Evolutionary conservation across 2,329 filamentous ascomycete species (phyloP), one percentile per base, ranked within the genome.

Genomic region (Alternaria rosae): DNA sequence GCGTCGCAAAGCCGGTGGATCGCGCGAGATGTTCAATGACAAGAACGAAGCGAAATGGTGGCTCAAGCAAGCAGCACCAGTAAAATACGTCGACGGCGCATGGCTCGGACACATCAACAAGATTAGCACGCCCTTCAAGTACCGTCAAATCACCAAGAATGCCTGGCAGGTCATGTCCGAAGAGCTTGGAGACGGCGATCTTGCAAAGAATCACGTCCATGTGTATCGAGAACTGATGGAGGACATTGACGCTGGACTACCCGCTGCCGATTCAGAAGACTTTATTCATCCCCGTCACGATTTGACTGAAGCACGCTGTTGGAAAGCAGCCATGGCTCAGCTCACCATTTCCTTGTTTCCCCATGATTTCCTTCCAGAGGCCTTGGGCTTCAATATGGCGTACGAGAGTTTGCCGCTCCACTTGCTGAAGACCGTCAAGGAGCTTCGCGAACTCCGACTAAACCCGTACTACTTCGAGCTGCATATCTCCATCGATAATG

Each of bases 401-500:
- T 85, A 81, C 56, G 84, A 86, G 65, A 69, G 71, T 26, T 54
- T 84, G 13, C 76, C 80, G 2, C 63, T 82, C 17, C 78, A 81
- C 54, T 75, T 80, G 1, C 64, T 84, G 58, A 76, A 76, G 44
- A 79, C 79, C 0, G 72, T 78, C 6, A 77, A 81, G 38, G 84
- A 86, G 68, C 71, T 85, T 23, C 72, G 70, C 13, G 83, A 83
- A 63, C 58, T 86, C 21, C 70, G 72, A 6, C 62, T 86, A 9
- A 74, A 83, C 57, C 69, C 80, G 0, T 82, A 82, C 42, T 86
- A 85, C 67, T 86, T 85, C 66, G 67, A 80, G n/a, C 72, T 86
- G 5, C 84, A 86, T 69, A 75, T 85, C 42, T 78, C 81, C 0
- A 85, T 86, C 52, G 84, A 86, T 65, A 86, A 85, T 65, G 74